Conservation (phyloP, 192 early-diverging fungal genomes). For the Umbelopsis ramanniana region DNA sequence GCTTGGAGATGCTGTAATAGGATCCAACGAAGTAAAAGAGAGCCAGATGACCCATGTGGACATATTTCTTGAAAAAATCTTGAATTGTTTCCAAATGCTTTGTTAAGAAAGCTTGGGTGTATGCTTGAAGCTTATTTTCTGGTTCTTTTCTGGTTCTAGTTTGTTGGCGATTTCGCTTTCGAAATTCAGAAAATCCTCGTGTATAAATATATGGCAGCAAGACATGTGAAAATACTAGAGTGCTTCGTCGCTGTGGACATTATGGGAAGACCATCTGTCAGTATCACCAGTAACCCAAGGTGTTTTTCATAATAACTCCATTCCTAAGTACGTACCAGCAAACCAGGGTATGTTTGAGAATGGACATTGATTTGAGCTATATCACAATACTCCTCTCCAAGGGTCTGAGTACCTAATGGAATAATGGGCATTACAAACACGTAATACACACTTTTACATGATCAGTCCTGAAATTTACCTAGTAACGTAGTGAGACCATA, state of each 20-base stretch:
- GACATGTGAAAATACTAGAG: slow-evolving; percentile 25
- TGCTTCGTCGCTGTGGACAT: slow-evolving; percentile 19
- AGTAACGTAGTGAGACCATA: slow-evolving; percentile 72
- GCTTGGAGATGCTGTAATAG: slow-evolving; percentile 83
- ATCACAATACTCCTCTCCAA: slow-evolving; percentile 97
- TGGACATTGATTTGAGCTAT: slow-evolving; percentile 70
- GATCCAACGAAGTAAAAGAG: slow-evolving; percentile 89
- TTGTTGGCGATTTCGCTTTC: slow-evolving; percentile 27
- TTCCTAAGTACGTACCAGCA: slow-evolving; percentile 36
- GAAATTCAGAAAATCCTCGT: slow-evolving; percentile 24
- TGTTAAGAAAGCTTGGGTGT: neutral
- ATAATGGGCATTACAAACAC: neutral
- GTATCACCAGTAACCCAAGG: neutral
- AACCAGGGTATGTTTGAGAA: slow-evolving; percentile 54
- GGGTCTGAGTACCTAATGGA: slow-evolving; percentile 69
- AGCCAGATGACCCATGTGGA: slow-evolving; percentile 73
- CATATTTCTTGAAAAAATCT: slow-evolving; percentile 50
- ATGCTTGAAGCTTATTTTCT: neutral
- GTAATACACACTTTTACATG: neutral
- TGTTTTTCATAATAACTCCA: neutral
- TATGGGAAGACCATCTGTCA: neutral
- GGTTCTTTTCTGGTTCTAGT: neutral
- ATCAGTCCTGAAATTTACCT: slow-evolving; percentile 41
- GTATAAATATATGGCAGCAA: slow-evolving; percentile 38
- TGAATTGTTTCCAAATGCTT: slow-evolving; percentile 35